Evolutionary conservation across 2,329 filamentous ascomycete species (phyloP), one percentile per base, ranked within the genome.

Genomic region (Curvularia lunata): DNA sequence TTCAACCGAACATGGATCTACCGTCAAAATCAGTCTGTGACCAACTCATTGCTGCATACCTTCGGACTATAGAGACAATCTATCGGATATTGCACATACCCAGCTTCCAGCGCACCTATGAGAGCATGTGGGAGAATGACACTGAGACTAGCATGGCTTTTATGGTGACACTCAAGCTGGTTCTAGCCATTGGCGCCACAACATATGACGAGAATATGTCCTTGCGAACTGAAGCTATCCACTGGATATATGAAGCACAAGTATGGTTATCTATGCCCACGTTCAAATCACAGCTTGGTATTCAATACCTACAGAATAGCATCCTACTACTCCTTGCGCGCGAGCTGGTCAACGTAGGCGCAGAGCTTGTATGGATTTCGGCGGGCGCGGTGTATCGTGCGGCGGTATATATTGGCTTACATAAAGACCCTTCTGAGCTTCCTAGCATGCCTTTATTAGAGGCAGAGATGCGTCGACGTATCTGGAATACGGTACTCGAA

Each of bases 221-320:
- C 0, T 62, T 86, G 34, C 80, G 84, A 6, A 50, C 73, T 5
- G 76, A 78, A 0, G 85, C 85, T 0, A 74, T 81, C n/a, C 77
- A 72, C 27, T 88, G 85, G 86, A 73, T 87, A 0, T 83, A 84
- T 53, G 84, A 86, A 59, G 85, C 82, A 0, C 82, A 85, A 43
- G 80, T 79, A 0, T 88, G 83, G 83, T 50, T 84, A 0, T 80
- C 82, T 0, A 79, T 80, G 5, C 86, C 85, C 0, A 75, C 81
- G 3, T 82, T 81, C 64, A 88, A 88, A 58, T 77, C 79, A 0
- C 74, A 79, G 0, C 74, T 87, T 0, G 79, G 75, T 1, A 73
- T 87, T 0, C 78, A 81, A 28, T 78, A 76, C n/a, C 59, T 88
- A 0, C 86, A 88, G 57, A 66, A 76, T 71, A 58, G 69, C 9